Conservation (phyloP, 805 yeast genomes). For the Metschnikowia shivogae region DNA sequence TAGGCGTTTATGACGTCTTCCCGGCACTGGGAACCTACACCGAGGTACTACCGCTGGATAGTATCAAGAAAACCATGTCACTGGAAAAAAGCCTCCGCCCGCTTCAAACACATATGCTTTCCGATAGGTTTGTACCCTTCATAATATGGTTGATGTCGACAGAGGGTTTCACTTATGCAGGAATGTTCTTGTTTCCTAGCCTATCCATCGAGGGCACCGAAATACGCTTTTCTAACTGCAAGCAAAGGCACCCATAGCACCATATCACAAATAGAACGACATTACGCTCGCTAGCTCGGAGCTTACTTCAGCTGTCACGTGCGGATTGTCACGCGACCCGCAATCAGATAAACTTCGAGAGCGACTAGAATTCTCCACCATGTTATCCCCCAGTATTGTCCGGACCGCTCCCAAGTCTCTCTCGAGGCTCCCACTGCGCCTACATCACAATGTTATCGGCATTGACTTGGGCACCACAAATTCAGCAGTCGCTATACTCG, state of each 20-base stretch:
- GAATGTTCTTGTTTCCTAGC: constrained; percentile 9
- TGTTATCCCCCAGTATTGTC: not conserved
- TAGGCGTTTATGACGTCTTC: not conserved
- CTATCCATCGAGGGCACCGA: not conserved
- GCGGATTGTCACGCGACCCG: not conserved
- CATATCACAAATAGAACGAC: not conserved
- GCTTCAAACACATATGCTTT: constrained; percentile 1
- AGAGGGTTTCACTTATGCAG: constrained; percentile 10
- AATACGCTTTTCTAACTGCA: not conserved
- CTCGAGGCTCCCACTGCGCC: constrained; percentile 7
- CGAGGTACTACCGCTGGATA: constrained; percentile 8
- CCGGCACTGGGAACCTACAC: not conserved
- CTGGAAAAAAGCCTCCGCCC: constrained; percentile 1
- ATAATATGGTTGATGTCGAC: constrained; percentile 12
- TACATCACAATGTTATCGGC: constrained; percentile 53
- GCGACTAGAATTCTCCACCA: not conserved
- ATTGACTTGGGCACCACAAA: constrained; percentile 85
- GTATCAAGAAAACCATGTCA: constrained; percentile 8
- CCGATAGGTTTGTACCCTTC: constrained; percentile 1
- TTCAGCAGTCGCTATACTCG: constrained; percentile 78
- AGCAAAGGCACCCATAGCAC: not conserved
- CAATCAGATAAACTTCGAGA: not conserved
- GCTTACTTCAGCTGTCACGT: not conserved
- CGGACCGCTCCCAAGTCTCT: not conserved
- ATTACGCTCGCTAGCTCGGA: not conserved